phyloP scores from a whole-genome alignment of 2,329 filamentous ascomycete species.

The Ceratocystis huliohia region DNA sequence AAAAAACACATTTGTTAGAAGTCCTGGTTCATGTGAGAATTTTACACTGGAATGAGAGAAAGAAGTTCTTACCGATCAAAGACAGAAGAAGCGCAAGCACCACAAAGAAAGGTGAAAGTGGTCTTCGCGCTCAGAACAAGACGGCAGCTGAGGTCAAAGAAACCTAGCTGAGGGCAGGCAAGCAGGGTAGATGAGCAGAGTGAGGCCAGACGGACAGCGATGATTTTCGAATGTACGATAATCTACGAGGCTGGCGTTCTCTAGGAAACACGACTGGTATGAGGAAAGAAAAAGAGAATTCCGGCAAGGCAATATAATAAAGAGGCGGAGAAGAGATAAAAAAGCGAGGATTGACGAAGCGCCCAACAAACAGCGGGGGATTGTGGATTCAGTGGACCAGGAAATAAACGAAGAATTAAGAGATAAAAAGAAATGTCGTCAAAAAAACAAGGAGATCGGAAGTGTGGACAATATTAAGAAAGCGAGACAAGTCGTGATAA shows the following conservation, averaged over 20 bases:
- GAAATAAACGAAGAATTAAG: conserved; percentile 2
- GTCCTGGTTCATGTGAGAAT: not conserved
- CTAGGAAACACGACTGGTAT: conserved; percentile 4
- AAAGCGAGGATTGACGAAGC: not conserved
- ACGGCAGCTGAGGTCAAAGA: not conserved
- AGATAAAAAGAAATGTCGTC: not conserved
- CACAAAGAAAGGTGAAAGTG: not conserved
- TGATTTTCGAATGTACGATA: not conserved
- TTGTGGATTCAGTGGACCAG: not conserved
- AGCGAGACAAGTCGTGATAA: not conserved
- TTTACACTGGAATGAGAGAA: not conserved
- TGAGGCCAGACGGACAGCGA: not conserved
- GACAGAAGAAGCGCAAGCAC: not conserved
- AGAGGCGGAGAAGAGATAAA: not conserved
- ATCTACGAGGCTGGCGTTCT: conserved; percentile 4
- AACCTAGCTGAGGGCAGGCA: not conserved
- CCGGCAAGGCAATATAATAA: not conserved
- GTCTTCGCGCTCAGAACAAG: not conserved
- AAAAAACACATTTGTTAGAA: not conserved
- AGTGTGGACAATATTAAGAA: conserved; percentile 1
- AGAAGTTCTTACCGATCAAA: not conserved
- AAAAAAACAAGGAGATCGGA: not conserved
- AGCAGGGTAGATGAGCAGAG: no score
- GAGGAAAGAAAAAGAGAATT: not conserved
- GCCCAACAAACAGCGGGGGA: not conserved